Conservation (phyloP, 345 rosid genomes). For the Orychophragmus violaceus region DNA sequence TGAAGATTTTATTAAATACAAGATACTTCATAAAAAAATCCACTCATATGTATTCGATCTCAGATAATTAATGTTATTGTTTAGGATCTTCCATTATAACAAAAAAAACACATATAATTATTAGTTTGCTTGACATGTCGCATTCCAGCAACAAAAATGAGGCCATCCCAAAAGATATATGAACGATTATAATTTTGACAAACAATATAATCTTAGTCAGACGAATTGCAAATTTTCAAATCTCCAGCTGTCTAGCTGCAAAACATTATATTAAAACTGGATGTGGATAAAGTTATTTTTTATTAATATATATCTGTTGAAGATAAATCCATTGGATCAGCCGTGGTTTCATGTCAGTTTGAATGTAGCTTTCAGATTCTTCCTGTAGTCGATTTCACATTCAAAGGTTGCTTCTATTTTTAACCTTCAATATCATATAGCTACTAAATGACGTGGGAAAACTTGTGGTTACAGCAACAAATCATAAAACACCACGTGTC, state of each 20-base stretch:
- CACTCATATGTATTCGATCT: too few species aligned
- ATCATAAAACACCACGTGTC: constrained; percentile 9
- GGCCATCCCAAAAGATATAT: too few species aligned
- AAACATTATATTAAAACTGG: not conserved
- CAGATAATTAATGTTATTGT: too few species aligned
- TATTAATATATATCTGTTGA: not conserved
- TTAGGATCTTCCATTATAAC: too few species aligned
- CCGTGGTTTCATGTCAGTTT: constrained; percentile 25
- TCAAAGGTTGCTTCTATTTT: constrained; percentile 27
- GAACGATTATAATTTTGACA: too few species aligned
- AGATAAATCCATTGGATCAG: constrained; percentile 23
- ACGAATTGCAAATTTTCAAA: not conserved
- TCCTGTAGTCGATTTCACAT: constrained; percentile 22
- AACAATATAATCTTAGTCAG: not conserved
- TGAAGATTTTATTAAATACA: too few species aligned
- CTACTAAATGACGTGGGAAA: constrained; percentile 17
- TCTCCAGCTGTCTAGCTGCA: not conserved
- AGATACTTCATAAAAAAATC: too few species aligned
- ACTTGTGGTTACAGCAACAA: constrained; percentile 25
- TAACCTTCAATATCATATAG: constrained; percentile 5
- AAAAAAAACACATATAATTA: too few species aligned
- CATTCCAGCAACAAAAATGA: too few species aligned
- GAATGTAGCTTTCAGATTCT: constrained; percentile 22
- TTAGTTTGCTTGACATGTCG: too few species aligned
- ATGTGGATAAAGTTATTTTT: constrained; percentile 1